Evolutionary conservation across 768 basidiomycete species (phyloP).

Genomic region (Hericium coralloides): DNA sequence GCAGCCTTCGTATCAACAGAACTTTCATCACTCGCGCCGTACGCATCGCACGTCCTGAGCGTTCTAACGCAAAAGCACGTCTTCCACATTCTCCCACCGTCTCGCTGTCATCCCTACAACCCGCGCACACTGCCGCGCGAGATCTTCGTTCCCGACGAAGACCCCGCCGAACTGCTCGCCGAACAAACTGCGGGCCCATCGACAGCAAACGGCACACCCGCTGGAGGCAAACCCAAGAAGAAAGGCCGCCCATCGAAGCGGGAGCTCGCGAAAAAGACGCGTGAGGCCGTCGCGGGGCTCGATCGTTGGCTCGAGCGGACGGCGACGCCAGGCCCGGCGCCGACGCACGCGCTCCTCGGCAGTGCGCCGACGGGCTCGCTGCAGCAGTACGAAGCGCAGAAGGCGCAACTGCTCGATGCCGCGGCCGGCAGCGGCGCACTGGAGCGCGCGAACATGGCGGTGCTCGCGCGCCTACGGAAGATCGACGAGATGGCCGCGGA

Average conservation of each 20-base stretch:
- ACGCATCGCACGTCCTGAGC: conserved; percentile 41
- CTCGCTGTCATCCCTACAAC: conserved; percentile 40
- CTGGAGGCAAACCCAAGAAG: conserved; percentile 7
- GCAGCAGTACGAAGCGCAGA: conserved; percentile 34
- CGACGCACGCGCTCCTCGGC: conserved; percentile 25
- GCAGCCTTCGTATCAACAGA: conserved; percentile 30
- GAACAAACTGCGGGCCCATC: neutral
- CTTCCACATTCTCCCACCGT: conserved; percentile 55
- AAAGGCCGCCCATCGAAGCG: conserved; percentile 15
- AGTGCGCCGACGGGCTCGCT: conserved; percentile 25
- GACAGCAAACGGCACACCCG: neutral
- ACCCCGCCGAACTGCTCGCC: neutral
- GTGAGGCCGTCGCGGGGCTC: conserved; percentile 35
- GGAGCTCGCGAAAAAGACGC: conserved; percentile 13
- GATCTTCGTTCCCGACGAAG: conserved; percentile 36
- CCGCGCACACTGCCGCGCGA: conserved; percentile 67
- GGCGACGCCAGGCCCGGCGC: conserved; percentile 12
- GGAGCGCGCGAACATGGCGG: conserved; percentile 36
- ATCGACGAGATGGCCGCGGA: conserved; percentile 38
- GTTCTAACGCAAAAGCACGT: conserved; percentile 36
- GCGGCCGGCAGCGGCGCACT: conserved; percentile 22
- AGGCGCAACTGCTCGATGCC: conserved; percentile 30
- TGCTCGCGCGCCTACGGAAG: conserved; percentile 44
- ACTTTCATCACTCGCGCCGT: conserved; percentile 39
- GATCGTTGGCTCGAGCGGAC: conserved; percentile 49